Evolutionary conservation across 2,329 filamentous ascomycete genomes (phyloP).

Genomic region (Podosphaera xanthii): DNA sequence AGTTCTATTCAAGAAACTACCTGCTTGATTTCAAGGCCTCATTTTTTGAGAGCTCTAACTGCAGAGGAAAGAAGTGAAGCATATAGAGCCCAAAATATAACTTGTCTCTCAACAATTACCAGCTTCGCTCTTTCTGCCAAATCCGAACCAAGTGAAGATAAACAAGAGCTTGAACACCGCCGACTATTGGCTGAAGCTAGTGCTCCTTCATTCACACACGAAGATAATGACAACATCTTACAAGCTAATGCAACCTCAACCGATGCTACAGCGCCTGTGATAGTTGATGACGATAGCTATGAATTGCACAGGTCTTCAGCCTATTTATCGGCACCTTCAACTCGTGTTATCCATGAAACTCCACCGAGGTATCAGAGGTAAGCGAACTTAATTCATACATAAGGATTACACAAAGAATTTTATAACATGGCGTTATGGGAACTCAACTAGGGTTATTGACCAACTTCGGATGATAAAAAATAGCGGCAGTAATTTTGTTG

Average conservation of each 20-base stretch:
- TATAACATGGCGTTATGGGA: too few relatives aligned
- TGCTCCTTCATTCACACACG: constrained; percentile 29
- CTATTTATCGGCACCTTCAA: constrained; percentile 2
- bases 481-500: too few relatives aligned
- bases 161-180: constrained; percentile 40
- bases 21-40: too few relatives aligned
- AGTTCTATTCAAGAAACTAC: too few relatives aligned
- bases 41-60: too few relatives aligned
- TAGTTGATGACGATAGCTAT: constrained; percentile 32
- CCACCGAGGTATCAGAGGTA: constrained; percentile 16
- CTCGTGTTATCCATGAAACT: constrained; percentile 6
- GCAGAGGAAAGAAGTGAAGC: too few relatives aligned
- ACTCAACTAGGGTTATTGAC: too few relatives aligned
- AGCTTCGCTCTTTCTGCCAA: constrained; percentile 3
- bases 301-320: constrained; percentile 9
- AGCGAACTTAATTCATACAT: neutral
- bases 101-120: too few relatives aligned
- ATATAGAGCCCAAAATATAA: too few relatives aligned
- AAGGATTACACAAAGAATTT: too few relatives aligned
- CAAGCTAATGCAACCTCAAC: constrained; percentile 9
- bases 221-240: constrained; percentile 18
- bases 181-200: constrained; percentile 29
- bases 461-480: too few relatives aligned
- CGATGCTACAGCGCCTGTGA: constrained; percentile 32
- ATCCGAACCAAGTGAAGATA: constrained; percentile 33